Evolutionary conservation across 805 yeast species (phyloP), one percentile per base, ranked within the genome.

Genomic region (Lipomyces sp.): DNA sequence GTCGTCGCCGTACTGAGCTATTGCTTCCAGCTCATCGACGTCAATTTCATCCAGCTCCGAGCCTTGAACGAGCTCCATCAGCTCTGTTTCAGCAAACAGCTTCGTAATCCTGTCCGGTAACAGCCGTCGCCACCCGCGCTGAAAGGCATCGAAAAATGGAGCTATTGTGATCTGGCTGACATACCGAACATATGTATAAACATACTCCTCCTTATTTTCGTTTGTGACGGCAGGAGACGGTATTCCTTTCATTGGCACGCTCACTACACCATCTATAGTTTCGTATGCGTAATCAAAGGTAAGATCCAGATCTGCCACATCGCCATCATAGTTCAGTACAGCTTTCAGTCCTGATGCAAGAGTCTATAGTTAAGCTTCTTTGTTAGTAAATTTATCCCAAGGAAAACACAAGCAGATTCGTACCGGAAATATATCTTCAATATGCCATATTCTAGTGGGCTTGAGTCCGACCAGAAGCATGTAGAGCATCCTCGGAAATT

Each of bases 21-120:
- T 67, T 4, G 58, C 54, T 44, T 68, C 65, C 70, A 78, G 70
- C 46, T 74, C 76, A 18, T 64, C 61, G 14, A 75, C 61, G 49
- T 72, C 63, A 4, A 76, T 67, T 33, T 73, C 73, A 36, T 57
- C 64, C 11, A 66, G 19, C 21, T 43, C 49, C 11, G 16, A 65
- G 0, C 78, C 80, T 31, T 79, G 76, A 13, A 75, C 64, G n/a
- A 73, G 60, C 2, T 23, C 16, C 47, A 49, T 49, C 16, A 66
- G 48, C 6, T 55, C 63, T 6, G 32, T 23, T 3, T 58, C 35
- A 14, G 55, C 16, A 18, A 64, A 45, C 24, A 56, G 13, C 14
- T 39, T 19, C 13, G 56, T 35, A 18, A 61, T 14, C 3, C 51
- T 35, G 29, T 41, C 45, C 14, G 52, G 42, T 19, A 65, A 39